phyloP scores from a whole-genome alignment of 495 filamentous ascomycete species.

The Penicillium diatomitis region DNA sequence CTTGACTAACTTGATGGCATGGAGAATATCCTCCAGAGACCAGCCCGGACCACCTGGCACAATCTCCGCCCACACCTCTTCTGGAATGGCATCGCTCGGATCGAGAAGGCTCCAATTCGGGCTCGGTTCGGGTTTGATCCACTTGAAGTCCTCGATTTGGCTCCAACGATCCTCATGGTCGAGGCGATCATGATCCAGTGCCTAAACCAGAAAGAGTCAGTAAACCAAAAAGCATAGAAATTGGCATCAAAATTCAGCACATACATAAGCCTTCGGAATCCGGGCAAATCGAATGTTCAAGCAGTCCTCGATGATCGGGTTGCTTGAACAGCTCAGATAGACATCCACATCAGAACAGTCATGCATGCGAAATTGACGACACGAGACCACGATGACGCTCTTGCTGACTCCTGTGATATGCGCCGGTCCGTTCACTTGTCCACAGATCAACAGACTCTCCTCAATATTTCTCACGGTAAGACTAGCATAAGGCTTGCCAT shows the following conservation, averaged over 20 bases:
- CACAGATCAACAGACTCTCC: constrained; percentile 63
- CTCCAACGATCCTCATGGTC: constrained; percentile 61
- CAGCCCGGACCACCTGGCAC: constrained; percentile 55
- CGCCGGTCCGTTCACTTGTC: constrained; percentile 65
- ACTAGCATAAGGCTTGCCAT: constrained; percentile 59
- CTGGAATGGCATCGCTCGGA: constrained; percentile 48
- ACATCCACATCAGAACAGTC: constrained; percentile 69
- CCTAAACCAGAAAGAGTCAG: constrained; percentile 10
- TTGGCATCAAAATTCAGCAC: constrained; percentile 14
- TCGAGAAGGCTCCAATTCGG: constrained; percentile 78
- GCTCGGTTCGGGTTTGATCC: constrained; percentile 77
- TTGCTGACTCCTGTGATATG: constrained; percentile 71
- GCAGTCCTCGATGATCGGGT: constrained; percentile 92
- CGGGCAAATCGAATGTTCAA: constrained; percentile 67
- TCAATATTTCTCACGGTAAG: constrained; percentile 63
- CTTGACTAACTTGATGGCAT: constrained; percentile 41
- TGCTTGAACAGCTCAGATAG: constrained; percentile 71
- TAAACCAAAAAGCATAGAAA: neutral
- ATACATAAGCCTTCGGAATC: constrained; percentile 58
- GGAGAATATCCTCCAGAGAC: constrained; percentile 60
- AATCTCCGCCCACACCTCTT: constrained; percentile 60
- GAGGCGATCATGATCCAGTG: constrained; percentile 28
- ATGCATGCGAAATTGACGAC: constrained; percentile 86
- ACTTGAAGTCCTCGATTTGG: constrained; percentile 94
- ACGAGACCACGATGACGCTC: constrained; percentile 64